phyloP scores from a whole-genome alignment of 2,329 filamentous ascomycete genomes.

The Capronia americana region DNA sequence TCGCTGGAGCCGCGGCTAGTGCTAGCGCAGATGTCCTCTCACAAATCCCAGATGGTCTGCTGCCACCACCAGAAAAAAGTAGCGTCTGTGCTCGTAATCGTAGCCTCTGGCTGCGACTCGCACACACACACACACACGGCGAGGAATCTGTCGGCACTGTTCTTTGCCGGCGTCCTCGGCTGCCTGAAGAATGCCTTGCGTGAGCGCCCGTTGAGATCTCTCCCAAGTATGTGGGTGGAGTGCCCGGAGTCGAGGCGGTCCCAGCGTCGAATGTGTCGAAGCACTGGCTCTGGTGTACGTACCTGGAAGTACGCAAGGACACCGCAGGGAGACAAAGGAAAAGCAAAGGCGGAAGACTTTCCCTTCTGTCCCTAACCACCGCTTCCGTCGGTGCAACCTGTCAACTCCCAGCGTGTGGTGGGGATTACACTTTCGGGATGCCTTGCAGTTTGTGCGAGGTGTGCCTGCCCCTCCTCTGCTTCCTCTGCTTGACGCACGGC shows the following conservation, averaged over 20 bases:
- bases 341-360: constrained; percentile 19
- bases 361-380: background rate
- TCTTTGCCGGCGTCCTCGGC: constrained; percentile 12
- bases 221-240: background rate
- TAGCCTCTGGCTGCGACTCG: constrained; percentile 4
- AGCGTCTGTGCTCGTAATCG: constrained; percentile 9
- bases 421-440: constrained; percentile 19
- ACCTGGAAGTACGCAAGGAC: background rate
- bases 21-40: constrained; percentile 12
- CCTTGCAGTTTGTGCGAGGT: constrained; percentile 14
- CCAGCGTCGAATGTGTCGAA: background rate
- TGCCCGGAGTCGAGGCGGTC: background rate
- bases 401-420: constrained; percentile 20
- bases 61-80: constrained; percentile 2
- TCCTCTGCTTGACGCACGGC: constrained; percentile 13
- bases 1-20: constrained; percentile 23
- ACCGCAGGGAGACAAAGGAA: background rate
- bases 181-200: constrained; percentile 17
- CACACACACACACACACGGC: background rate
- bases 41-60: constrained; percentile 14
- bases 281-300: background rate
- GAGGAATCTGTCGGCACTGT: constrained; percentile 7
- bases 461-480: constrained; percentile 13
- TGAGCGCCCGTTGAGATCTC: constrained; percentile 2
- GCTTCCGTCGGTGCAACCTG: constrained; percentile 21